Conservation (phyloP, 306 rosid genomes). For the Elaeagnus macrophylla region DNA sequence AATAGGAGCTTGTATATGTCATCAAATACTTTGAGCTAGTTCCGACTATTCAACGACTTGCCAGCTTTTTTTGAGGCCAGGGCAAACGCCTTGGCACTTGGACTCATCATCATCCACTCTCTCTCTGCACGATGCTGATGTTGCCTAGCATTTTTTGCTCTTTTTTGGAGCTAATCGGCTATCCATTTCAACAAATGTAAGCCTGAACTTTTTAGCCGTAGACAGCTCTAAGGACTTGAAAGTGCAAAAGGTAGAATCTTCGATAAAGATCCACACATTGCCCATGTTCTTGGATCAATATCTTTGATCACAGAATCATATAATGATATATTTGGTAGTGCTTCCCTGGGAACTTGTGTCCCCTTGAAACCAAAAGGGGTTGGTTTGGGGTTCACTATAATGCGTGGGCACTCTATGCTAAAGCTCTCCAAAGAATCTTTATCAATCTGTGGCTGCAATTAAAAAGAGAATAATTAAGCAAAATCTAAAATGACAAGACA, state of each 20-base stretch:
- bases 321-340: slow-evolving; percentile 40
- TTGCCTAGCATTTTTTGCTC: slow-evolving; percentile 90
- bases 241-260: slow-evolving; percentile 26
- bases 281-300: slow-evolving; percentile 74
- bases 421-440: slow-evolving; percentile 49
- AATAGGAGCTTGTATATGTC: not conserved
- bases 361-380: slow-evolving; percentile 59
- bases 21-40: slow-evolving; percentile 9
- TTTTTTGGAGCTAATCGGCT: slow-evolving; percentile 68
- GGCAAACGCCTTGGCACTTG: slow-evolving; percentile 64
- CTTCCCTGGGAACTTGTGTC: slow-evolving; percentile 60
- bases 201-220: slow-evolving; percentile 79
- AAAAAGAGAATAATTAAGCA: not conserved
- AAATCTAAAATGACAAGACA: not conserved
- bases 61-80: slow-evolving; percentile 66
- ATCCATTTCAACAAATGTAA: slow-evolving; percentile 89
- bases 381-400: slow-evolving; percentile 63
- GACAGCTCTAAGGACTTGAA: slow-evolving; percentile 49
- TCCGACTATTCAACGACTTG: slow-evolving; percentile 40
- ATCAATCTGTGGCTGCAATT: slow-evolving; percentile 69
- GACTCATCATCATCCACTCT: slow-evolving; percentile 53
- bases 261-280: slow-evolving; percentile 29
- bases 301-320: slow-evolving; percentile 48
- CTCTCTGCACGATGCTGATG: slow-evolving; percentile 71
- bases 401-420: slow-evolving; percentile 69